Conservation (phyloP, 2,329 filamentous ascomycete genomes). For the Teratosphaeria pseudoeucalypti region DNA sequence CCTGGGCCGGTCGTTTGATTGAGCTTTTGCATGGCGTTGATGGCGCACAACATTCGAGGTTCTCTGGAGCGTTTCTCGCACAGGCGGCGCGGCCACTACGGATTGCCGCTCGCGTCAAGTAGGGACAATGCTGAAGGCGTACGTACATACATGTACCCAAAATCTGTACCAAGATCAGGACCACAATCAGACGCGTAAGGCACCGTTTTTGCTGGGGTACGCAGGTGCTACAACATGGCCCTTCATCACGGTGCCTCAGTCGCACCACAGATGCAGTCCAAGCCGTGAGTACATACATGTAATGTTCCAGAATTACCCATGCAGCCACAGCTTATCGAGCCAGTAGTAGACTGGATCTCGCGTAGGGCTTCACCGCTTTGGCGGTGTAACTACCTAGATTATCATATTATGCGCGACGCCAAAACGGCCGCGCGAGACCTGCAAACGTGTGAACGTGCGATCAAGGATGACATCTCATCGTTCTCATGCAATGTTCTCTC, state of each 20-base stretch:
- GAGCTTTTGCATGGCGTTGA: not conserved
- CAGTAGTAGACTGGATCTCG: not conserved
- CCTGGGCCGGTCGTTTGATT: not conserved
- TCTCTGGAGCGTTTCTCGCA: not conserved
- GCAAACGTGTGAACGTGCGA: not conserved
- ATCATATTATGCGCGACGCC: not conserved
- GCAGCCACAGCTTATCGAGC: not conserved
- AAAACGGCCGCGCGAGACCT: not conserved
- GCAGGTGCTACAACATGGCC: too few species aligned
- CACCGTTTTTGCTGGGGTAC: not conserved
- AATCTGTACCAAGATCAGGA: not conserved
- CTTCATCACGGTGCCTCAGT: too few species aligned
- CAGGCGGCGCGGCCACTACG: not conserved
- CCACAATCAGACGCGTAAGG: not conserved
- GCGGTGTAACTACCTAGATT: not conserved
- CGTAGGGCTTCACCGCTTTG: not conserved
- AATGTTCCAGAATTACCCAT: not conserved
- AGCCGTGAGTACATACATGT: too few species aligned
- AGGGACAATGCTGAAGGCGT: not conserved
- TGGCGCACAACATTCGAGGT: not conserved
- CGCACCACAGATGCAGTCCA: too few species aligned
- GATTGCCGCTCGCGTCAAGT: not conserved
- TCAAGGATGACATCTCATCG: not conserved
- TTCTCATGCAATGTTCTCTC: not conserved
- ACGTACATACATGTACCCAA: not conserved